Base-by-base conservation (phyloP, 2,329 filamentous ascomycete genomes). In the Apiospora koreana region DNA sequence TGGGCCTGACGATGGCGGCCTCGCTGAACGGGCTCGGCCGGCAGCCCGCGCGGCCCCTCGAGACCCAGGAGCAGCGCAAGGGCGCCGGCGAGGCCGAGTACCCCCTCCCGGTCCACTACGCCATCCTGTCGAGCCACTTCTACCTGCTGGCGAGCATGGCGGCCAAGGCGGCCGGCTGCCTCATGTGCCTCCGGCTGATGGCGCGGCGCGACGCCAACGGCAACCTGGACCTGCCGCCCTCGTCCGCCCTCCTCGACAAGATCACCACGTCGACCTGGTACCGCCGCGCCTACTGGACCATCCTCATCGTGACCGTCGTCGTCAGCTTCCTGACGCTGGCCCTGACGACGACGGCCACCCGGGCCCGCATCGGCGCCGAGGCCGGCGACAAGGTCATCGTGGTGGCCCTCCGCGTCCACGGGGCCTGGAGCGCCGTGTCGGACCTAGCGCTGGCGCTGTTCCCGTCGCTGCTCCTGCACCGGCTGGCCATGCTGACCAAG, bases 401-500 rank as follows among this genome's bases (percentile, higher is more conserved):
- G 31, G 25, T 10, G 25, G 65, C 42, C 1, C 25, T 43, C 42
- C 45, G 65, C 12, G 42, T 42, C 9, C 65, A 67, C 25, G 65
- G 42, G 9, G 45, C 45, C 25, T 43, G 65, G 42, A 35, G 25
- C 25, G 65, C 41, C 25, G 25, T 42, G 9, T 46, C 42, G 65
- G 65, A 67, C 25, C 31, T 67, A 23, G 42, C 42, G 45, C 65
- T 67, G 42, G 65, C 65, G 18, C 25, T 67, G 12, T 67, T 67
- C 9, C 65, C 65, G 18, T 31, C 45, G 42, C 42, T 67, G 16
- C 42, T 43, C 25, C 42, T 62, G 54, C 21, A 31, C 18, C 54
- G 54, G 31, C 54, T 45, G 31, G 65, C 42, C 3, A 67, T 67
- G 42, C 18, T 46, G 42, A 3, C 41, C 25, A 46, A 35, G 65